phyloP scores from a whole-genome alignment of 257 asterid genomes.

The Plectranthus barbatus region DNA sequence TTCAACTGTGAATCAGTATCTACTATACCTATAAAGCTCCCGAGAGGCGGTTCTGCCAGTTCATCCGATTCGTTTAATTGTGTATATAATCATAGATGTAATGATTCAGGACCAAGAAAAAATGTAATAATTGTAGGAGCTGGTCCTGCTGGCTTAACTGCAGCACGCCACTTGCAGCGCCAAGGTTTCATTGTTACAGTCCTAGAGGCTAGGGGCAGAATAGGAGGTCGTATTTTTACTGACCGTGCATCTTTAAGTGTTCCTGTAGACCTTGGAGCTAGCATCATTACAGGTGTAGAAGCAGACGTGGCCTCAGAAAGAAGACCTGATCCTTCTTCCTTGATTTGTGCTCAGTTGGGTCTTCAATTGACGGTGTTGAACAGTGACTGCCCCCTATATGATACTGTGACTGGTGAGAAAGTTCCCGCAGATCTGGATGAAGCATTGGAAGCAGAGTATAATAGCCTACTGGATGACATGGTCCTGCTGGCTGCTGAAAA shows the following conservation, averaged over 20 bases:
- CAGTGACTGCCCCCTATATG: conserved; percentile 97
- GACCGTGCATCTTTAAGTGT: conserved; percentile 85
- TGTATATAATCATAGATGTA: conserved; percentile 12
- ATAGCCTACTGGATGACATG: conserved; percentile 94
- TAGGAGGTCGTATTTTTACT: conserved; percentile 95
- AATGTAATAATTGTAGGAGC: conserved; percentile 80
- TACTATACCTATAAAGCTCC: conserved; percentile 20
- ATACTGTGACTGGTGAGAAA: conserved; percentile 71
- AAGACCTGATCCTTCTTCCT: conserved; percentile 95
- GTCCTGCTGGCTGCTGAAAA: conserved; percentile 77
- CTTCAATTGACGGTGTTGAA: conserved; percentile 88
- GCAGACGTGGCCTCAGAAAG: conserved; percentile 98
- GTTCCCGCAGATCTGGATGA: conserved; percentile 86
- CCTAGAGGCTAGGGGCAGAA: conserved; percentile 92
- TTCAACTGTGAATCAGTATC: conserved; percentile 25
- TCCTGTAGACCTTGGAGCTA: conserved; percentile 99
- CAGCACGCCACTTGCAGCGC: conserved; percentile 96
- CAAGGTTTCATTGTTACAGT: conserved; percentile 79
- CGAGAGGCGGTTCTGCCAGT: conserved; percentile 24
- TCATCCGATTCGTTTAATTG: conserved; percentile 16
- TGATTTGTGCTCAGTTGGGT: conserved; percentile 93
- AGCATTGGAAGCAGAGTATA: conserved; percentile 84
- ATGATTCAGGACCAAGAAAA: conserved; percentile 38
- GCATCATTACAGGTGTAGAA: conserved; percentile 97
- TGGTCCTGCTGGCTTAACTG: conserved; percentile 98